Evolutionary conservation across 176 grass and related monocot genomes (phyloP).

Genomic region (Secale cereale): DNA sequence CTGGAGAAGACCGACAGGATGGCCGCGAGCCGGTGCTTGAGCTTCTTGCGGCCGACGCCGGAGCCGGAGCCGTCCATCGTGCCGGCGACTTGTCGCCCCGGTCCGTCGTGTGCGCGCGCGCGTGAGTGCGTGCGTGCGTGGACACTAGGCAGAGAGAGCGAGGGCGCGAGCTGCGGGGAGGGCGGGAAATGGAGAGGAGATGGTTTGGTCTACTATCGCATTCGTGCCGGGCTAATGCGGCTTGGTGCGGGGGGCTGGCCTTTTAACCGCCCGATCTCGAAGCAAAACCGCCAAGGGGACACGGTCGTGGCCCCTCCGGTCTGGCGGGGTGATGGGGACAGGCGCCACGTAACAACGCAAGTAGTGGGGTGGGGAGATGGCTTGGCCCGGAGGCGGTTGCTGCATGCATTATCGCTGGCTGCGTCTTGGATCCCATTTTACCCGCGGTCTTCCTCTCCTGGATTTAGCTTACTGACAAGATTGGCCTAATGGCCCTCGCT

Average conservation of each 20-base stretch:
- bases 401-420: neutral
- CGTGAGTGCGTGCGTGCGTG: neutral
- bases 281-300: conserved; percentile 16
- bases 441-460: neutral
- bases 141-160: neutral
- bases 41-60: conserved; percentile 40
- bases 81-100: too few relatives aligned
- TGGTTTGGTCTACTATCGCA: conserved; percentile 32
- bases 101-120: neutral
- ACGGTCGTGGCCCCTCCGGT: conserved; percentile 4
- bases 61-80: conserved; percentile 30
- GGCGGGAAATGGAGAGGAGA: neutral
- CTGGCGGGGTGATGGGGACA: neutral
- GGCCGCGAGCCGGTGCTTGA: conserved; percentile 62
- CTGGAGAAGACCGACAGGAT: conserved; percentile 66
- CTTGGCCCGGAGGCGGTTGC: neutral
- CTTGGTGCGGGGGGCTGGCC: neutral
- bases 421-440: neutral
- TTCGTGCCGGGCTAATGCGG: conserved; percentile 35
- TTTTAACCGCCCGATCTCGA: conserved; percentile 37
- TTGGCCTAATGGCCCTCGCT: neutral
- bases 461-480: conserved; percentile 23
- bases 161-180: conserved; percentile 10
- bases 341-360: conserved; percentile 12
- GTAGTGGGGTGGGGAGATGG: neutral